Percentiles rank a stretch among this genome's conserved stretches.
phyloP scores from a whole-genome alignment of 257 asterid genomes.

The Perilla frutescens region DNA sequence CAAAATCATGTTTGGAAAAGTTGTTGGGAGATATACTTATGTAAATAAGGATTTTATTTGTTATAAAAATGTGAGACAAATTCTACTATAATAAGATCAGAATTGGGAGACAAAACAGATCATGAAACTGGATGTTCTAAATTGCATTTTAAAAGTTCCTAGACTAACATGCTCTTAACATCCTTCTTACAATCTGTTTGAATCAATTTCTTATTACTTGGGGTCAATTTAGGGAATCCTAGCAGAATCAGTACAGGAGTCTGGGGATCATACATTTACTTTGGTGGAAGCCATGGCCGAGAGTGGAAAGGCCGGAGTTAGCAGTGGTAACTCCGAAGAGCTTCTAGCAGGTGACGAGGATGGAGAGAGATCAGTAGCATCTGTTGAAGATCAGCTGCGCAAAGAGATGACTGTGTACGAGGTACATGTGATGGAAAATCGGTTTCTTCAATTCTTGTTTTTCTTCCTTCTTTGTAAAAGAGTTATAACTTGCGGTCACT shows the following conservation, averaged over 20 bases:
- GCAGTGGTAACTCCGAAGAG: constrained; percentile 72
- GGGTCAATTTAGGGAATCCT: constrained; percentile 73
- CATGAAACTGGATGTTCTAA: neutral
- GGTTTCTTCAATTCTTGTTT: constrained; percentile 1
- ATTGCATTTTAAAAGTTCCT: neutral
- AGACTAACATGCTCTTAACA: neutral
- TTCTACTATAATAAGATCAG: neutral
- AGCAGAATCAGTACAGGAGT: constrained; percentile 66
- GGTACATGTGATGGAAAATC: constrained; percentile 47
- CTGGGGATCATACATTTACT: constrained; percentile 59
- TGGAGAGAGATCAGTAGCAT: constrained; percentile 81
- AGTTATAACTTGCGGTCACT: neutral
- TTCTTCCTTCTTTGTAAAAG: neutral
- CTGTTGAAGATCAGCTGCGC: constrained; percentile 88
- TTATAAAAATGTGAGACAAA: neutral
- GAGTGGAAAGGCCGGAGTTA: constrained; percentile 62
- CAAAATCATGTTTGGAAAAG: neutral
- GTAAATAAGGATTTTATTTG: neutral
- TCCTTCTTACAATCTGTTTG: neutral
- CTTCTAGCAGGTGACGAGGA: constrained; percentile 85
- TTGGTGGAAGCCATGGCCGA: constrained; percentile 76
- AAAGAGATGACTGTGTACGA: constrained; percentile 97
- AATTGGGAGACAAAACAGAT: neutral
- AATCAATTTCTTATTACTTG: constrained; percentile 30
- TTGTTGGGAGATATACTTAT: neutral